phyloP scores from a whole-genome alignment of 2,329 filamentous ascomycete genomes.

The Ophiostoma angusticollis region DNA sequence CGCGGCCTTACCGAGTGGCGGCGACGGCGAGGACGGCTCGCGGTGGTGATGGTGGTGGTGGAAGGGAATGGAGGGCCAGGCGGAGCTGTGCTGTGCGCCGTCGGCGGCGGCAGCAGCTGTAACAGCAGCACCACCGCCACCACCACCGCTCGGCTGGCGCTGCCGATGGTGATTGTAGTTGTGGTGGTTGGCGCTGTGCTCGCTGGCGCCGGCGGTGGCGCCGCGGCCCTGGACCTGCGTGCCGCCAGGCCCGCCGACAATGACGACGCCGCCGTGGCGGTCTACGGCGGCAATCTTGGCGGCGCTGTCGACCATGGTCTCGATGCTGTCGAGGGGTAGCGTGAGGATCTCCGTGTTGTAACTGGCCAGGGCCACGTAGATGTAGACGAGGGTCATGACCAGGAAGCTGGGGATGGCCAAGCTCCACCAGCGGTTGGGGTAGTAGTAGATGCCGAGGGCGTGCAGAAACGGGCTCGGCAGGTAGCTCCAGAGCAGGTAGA shows the following conservation, averaged over 20 bases:
- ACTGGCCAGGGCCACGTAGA: conserved; percentile 80
- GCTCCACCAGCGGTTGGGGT: conserved; percentile 96
- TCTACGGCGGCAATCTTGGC: conserved; percentile 72
- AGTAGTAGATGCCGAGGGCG: conserved; percentile 89
- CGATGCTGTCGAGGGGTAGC: conserved; percentile 61
- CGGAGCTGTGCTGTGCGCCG: not conserved
- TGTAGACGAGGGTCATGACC: conserved; percentile 79
- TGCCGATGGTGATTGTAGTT: conserved; percentile 2
- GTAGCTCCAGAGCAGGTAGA: conserved; percentile 71
- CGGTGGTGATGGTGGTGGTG: conserved; percentile 11
- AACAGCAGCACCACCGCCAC: not conserved
- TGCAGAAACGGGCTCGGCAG: conserved; percentile 85
- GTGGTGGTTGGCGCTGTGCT: conserved; percentile 17
- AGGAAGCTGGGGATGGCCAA: conserved; percentile 83
- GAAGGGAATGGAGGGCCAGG: conserved; percentile 1
- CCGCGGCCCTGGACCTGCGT: conserved; percentile 8
- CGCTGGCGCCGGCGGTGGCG: conserved; percentile 3
- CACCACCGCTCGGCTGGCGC: conserved; percentile 4
- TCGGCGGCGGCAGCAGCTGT: not conserved
- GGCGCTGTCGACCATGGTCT: conserved; percentile 85
- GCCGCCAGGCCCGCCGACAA: conserved; percentile 10
- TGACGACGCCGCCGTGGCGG: conserved; percentile 8
- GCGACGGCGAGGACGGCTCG: conserved; percentile 13
- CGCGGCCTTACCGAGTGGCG: conserved; percentile 8
- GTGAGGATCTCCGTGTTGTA: conserved; percentile 90